Evolutionary conservation across 2,329 filamentous ascomycete species (phyloP).

Genomic region (Ustilaginoidea virens): DNA sequence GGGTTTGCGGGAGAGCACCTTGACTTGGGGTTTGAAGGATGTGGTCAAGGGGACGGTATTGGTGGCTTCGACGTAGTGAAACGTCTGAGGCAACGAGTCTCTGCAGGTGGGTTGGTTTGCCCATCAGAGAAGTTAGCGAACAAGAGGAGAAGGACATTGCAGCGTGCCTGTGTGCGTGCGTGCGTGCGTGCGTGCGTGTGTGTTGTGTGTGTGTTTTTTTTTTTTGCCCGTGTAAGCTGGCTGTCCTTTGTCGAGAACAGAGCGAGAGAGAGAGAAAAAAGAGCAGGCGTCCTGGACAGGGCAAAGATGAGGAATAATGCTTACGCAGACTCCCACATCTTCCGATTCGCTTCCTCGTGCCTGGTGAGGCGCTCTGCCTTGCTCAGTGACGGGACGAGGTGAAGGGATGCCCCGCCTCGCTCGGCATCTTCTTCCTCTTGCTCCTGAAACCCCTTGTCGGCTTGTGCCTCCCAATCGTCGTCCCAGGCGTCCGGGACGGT

Average conservation of each 20-base stretch:
- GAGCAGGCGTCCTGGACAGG: too few relatives aligned
- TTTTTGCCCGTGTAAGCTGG: too few relatives aligned
- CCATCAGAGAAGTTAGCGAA: too few relatives aligned
- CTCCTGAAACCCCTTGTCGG: conserved; percentile 38
- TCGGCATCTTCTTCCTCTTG: conserved; percentile 18
- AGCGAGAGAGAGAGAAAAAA: conserved; percentile 1
- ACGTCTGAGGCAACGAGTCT: conserved; percentile 52
- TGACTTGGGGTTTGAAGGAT: conserved; percentile 69
- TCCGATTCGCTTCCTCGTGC: conserved; percentile 71
- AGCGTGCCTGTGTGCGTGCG: too few relatives aligned
- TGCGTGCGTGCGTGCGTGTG: too few relatives aligned
- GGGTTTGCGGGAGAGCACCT: conserved; percentile 73
- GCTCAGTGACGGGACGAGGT: conserved; percentile 28
- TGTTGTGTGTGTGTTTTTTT: too few relatives aligned
- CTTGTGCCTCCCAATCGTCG: conserved; percentile 73
- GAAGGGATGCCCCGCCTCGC: conserved; percentile 2
- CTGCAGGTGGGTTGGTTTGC: conserved; percentile 31
- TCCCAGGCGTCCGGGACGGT: conserved; percentile 68
- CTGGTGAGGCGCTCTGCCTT: conserved; percentile 65
- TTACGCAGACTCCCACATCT: conserved; percentile 82
- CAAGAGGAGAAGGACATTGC: too few relatives aligned
- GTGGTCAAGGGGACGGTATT: conserved; percentile 43
- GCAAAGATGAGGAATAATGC: conserved; percentile 12
- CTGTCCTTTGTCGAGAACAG: too few relatives aligned
- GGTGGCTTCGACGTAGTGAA: conserved; percentile 58